These are phyloP conservation scores for Mucor indicus DNA, from an alignment of 371 early-diverging fungal species.

Conservation along the genomic window DNA sequence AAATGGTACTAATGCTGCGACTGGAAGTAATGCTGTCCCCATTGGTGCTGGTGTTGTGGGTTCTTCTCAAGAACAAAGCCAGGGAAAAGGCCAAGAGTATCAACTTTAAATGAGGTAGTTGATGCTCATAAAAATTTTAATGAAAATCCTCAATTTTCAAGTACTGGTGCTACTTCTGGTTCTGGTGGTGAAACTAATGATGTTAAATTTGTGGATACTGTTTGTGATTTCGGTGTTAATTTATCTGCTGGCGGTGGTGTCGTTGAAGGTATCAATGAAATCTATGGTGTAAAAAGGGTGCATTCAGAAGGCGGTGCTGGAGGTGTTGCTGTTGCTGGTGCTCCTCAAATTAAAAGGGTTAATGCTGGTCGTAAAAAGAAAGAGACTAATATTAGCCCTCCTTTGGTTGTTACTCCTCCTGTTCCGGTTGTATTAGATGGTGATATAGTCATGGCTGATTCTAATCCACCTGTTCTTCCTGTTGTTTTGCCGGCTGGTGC, in stretches of 20 bases:
- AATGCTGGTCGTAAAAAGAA: too few species aligned
- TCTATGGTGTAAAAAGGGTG: constrained; percentile 1
- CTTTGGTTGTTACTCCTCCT: background rate
- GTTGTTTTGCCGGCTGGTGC: too few species aligned
- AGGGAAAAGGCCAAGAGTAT: constrained; percentile 11
- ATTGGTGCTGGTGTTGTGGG: background rate
- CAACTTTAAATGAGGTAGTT: background rate
- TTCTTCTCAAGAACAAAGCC: too few species aligned
- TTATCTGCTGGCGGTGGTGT: too few species aligned
- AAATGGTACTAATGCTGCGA: background rate
- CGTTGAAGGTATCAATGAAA: background rate
- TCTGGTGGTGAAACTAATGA: background rate
- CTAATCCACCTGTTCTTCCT: too few species aligned
- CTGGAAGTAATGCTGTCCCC: background rate
- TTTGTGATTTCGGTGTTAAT: too few species aligned
- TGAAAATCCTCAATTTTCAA: constrained; percentile 2
- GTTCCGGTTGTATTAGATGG: too few species aligned
- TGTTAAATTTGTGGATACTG: background rate
- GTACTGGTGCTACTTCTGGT: background rate
- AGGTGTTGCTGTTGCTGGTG: too few species aligned
- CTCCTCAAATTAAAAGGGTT: too few species aligned
- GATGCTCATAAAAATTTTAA: background rate
- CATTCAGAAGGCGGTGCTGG: background rate
- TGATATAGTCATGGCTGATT: too few species aligned
- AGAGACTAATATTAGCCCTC: too few species aligned